These are phyloP conservation scores for Tricholoma hemisulphureum DNA, from an alignment of 768 basidiomycete species.

Conservation along the genomic window DNA sequence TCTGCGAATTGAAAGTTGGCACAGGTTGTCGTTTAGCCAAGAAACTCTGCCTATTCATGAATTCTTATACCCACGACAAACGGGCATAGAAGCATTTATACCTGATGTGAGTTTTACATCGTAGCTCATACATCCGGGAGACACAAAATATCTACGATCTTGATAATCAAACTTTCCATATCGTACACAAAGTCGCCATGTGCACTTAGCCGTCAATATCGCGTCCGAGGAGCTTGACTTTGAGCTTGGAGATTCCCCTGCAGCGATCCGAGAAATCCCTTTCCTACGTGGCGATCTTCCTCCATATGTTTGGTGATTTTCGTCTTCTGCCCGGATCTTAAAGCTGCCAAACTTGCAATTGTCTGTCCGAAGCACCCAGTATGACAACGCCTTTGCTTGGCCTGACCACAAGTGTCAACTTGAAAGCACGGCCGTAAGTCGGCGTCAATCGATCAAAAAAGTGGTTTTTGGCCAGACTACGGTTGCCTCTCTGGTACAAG, in stretches of 20 bases:
- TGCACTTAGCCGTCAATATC: constrained; percentile 18
- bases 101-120: not conserved
- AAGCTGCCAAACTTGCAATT: not conserved
- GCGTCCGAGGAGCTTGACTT: constrained; percentile 19
- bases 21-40: not conserved
- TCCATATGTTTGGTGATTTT: not conserved
- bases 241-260: constrained; percentile 13
- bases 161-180: constrained; percentile 12
- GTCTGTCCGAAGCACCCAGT: not conserved
- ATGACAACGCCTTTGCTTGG: no score
- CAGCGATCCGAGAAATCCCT: constrained; percentile 2
- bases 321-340: not conserved
- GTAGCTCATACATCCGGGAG: not conserved
- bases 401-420: no score
- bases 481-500: no score
- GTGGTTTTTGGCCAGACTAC: no score
- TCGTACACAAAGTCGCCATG: constrained; percentile 12
- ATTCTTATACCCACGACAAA: not conserved
- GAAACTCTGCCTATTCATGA: not conserved
- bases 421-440: no score
- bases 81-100: not conserved
- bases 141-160: not conserved
- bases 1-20: not conserved
- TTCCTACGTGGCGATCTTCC: not conserved
- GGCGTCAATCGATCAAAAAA: no score